Evolutionary conservation across 768 basidiomycete species (phyloP).

Genomic region (Lactifluus piperatus): DNA sequence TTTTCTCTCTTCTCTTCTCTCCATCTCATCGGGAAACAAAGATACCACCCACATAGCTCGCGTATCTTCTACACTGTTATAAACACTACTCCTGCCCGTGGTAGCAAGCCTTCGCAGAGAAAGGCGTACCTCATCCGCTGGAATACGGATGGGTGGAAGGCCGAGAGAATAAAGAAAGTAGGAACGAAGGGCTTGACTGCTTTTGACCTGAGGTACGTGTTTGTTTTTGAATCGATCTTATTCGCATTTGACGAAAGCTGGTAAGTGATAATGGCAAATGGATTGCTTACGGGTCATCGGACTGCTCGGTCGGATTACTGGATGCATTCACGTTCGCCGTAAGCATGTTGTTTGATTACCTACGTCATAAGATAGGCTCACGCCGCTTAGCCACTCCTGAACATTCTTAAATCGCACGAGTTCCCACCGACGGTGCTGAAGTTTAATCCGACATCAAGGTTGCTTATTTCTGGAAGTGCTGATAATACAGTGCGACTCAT

Average conservation of each 20-base stretch:
- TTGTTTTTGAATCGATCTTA: neutral
- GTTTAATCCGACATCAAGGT: slow-evolving; percentile 76
- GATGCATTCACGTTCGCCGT: slow-evolving; percentile 75
- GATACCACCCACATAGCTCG: slow-evolving; percentile 47
- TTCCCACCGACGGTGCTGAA: slow-evolving; percentile 85
- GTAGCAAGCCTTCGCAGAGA: slow-evolving; percentile 42
- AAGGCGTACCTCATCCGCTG: slow-evolving; percentile 64
- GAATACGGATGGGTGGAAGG: slow-evolving; percentile 62
- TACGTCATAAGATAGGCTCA: neutral
- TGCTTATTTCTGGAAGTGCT: slow-evolving; percentile 83
- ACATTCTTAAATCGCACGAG: slow-evolving; percentile 90
- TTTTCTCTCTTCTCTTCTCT: neutral
- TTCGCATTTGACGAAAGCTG: neutral
- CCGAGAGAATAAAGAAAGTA: slow-evolving; percentile 59
- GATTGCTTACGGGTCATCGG: slow-evolving; percentile 81
- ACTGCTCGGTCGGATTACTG: slow-evolving; percentile 75
- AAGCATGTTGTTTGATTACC: neutral
- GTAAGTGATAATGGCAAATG: slow-evolving; percentile 70
- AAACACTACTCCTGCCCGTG: slow-evolving; percentile 59
- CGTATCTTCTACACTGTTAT: slow-evolving; percentile 58
- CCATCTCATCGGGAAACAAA: slow-evolving; percentile 25
- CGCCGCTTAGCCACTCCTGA: slow-evolving; percentile 59
- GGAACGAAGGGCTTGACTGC: slow-evolving; percentile 77
- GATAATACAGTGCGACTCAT: slow-evolving; percentile 83
- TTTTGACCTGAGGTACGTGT: slow-evolving; percentile 74